Evolutionary conservation across 768 basidiomycete species (phyloP).

Genomic region (Boletellus sp.): DNA sequence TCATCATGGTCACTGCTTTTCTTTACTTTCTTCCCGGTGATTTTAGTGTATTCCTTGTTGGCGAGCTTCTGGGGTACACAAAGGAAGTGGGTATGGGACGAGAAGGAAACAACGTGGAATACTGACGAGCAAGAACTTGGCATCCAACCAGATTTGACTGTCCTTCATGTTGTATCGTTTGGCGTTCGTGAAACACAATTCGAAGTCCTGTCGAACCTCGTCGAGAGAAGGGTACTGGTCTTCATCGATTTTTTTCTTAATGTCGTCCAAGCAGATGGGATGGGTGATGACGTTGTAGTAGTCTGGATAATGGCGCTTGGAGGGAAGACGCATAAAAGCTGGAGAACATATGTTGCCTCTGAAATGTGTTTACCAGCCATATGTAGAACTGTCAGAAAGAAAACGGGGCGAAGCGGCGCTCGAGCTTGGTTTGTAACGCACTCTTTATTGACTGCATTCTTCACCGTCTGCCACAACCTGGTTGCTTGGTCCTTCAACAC

Average conservation of each 20-base stretch:
- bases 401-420: constrained; percentile 37
- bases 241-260: constrained; percentile 72
- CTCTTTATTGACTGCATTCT: constrained; percentile 85
- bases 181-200: constrained; percentile 76
- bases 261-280: constrained; percentile 86
- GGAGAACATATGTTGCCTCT: constrained; percentile 63
- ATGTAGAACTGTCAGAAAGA: constrained; percentile 38
- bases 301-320: constrained; percentile 75
- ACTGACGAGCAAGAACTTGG: constrained; percentile 76
- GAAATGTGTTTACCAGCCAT: constrained; percentile 27
- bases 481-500: constrained; percentile 62
- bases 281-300: constrained; percentile 78
- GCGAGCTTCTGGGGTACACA: constrained; percentile 41
- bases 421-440: constrained; percentile 55
- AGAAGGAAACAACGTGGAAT: not conserved
- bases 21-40: constrained; percentile 42
- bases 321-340: constrained; percentile 67
- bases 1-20: constrained; percentile 38
- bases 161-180: constrained; percentile 80
- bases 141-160: constrained; percentile 76
- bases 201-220: constrained; percentile 67
- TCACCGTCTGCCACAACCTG: constrained; percentile 73
- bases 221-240: constrained; percentile 59
- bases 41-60: constrained; percentile 42
- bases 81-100: constrained; percentile 1